Evolutionary conservation across 2,329 filamentous ascomycete genomes (phyloP).

Genomic region (Beauveria brongniartii): DNA sequence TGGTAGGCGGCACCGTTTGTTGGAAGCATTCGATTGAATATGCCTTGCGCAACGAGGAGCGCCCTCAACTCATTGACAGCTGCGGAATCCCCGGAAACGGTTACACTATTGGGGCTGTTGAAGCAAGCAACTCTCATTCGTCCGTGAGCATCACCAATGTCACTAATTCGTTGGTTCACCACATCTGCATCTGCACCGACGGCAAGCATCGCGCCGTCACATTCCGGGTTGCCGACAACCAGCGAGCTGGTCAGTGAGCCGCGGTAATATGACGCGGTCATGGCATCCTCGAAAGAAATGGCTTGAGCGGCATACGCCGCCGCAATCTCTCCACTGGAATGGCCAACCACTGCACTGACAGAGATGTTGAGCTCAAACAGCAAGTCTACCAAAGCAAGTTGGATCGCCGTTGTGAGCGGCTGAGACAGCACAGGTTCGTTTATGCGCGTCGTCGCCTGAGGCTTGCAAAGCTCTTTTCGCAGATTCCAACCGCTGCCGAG

Average conservation of each 20-base stretch:
- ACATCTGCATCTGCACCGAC: constrained; percentile 22
- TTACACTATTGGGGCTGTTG: constrained; percentile 11
- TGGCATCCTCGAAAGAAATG: constrained; percentile 32
- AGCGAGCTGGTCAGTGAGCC: constrained; percentile 23
- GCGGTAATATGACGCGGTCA: constrained; percentile 31
- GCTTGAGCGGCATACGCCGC: constrained; percentile 33
- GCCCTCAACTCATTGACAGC: neutral
- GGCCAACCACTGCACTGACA: constrained; percentile 29
- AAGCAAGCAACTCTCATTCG: constrained; percentile 25
- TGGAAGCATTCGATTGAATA: neutral
- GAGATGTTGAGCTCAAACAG: constrained; percentile 29
- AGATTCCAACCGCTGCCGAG: neutral
- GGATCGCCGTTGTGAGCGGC: constrained; percentile 32
- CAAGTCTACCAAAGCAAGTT: constrained; percentile 33
- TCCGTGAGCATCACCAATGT: constrained; percentile 18
- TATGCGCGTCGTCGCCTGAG: constrained; percentile 18
- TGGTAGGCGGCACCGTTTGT: neutral
- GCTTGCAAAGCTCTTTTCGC: neutral
- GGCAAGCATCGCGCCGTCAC: constrained; percentile 30
- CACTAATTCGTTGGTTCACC: constrained; percentile 14
- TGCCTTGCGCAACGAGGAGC: neutral
- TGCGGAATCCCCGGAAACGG: neutral
- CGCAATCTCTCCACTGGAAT: constrained; percentile 35
- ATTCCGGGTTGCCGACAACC: constrained; percentile 5
- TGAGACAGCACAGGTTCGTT: constrained; percentile 28